Conservation (phyloP, 345 rosid genomes). For the Reutealis trisperma region DNA sequence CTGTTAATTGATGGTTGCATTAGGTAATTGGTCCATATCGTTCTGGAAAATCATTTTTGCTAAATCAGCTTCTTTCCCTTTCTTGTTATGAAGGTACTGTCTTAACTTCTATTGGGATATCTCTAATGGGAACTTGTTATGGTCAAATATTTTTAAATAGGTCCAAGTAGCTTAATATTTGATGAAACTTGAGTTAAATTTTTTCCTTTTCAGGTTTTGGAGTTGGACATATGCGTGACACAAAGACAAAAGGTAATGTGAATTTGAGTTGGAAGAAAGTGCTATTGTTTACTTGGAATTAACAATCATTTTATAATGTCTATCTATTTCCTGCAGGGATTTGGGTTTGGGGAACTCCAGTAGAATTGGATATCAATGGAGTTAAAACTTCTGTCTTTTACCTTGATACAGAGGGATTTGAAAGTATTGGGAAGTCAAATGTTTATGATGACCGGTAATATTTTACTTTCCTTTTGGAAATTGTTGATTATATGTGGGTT, state of each 20-base stretch:
- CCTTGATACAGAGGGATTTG: slow-evolving; percentile 98
- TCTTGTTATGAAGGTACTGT: slow-evolving; percentile 91
- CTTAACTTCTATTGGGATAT: slow-evolving; percentile 19
- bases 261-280: slow-evolving; percentile 6
- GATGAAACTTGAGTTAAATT: slow-evolving; percentile 6
- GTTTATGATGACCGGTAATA: slow-evolving; percentile 91
- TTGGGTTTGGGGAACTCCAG: slow-evolving; percentile 99
- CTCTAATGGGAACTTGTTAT: slow-evolving; percentile 1
- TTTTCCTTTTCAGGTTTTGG: slow-evolving; percentile 71
- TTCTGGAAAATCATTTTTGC: slow-evolving; percentile 97
- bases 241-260: slow-evolving; percentile 88
- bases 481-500: not conserved
- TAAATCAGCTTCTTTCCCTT: slow-evolving; percentile 97
- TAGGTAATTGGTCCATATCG: slow-evolving; percentile 99
- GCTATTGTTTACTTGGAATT: slow-evolving; percentile 14
- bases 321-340: slow-evolving; percentile 56
- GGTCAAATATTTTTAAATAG: not conserved
- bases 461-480: slow-evolving; percentile 6
- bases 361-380: slow-evolving; percentile 74
- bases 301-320: not conserved
- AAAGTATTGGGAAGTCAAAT: slow-evolving; percentile 97
- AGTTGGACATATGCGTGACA: slow-evolving; percentile 99
- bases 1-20: slow-evolving; percentile 30
- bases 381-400: slow-evolving; percentile 83
- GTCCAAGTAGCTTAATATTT: slow-evolving; percentile 17